Conservation (phyloP, 139 green algal species). For the Chlorella ohadii region DNA sequence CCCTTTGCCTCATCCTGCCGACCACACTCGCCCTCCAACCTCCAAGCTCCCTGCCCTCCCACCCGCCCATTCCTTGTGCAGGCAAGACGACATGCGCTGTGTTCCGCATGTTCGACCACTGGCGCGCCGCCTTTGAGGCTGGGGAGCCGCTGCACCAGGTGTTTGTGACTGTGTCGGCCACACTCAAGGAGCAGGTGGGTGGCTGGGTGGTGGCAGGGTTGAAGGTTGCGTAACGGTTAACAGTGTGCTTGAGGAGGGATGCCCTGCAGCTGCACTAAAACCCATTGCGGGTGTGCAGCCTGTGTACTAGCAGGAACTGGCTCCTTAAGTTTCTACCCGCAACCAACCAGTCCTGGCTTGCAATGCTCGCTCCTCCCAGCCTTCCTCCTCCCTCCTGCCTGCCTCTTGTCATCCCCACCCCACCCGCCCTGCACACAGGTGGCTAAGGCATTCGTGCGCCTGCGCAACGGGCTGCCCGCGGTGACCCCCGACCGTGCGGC, state of each 20-base stretch:
- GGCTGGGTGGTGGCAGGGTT: no score
- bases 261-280: no score
- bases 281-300: no score
- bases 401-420: no score
- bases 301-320: no score
- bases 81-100: slow-evolving; percentile 80
- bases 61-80: neutral
- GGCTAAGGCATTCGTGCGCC: slow-evolving; percentile 61
- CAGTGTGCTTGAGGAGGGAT: no score
- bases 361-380: no score
- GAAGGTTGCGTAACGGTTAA: no score
- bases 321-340: no score
- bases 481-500: slow-evolving; percentile 42
- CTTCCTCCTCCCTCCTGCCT: no score
- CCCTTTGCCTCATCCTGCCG: neutral
- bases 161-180: slow-evolving; percentile 80
- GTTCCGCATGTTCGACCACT: slow-evolving; percentile 72
- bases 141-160: slow-evolving; percentile 36
- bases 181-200: slow-evolving; percentile 66
- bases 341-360: no score
- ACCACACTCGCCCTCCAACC: no score
- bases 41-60: neutral
- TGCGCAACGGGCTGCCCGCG: slow-evolving; percentile 58
- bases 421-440: slow-evolving; percentile 69
- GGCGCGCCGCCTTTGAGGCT: slow-evolving; percentile 31